Percentiles rank a stretch among this genome's conserved stretches.
Evolutionary conservation across 257 asterid species (phyloP).

Genomic region (Gynochthodes officinalis): DNA sequence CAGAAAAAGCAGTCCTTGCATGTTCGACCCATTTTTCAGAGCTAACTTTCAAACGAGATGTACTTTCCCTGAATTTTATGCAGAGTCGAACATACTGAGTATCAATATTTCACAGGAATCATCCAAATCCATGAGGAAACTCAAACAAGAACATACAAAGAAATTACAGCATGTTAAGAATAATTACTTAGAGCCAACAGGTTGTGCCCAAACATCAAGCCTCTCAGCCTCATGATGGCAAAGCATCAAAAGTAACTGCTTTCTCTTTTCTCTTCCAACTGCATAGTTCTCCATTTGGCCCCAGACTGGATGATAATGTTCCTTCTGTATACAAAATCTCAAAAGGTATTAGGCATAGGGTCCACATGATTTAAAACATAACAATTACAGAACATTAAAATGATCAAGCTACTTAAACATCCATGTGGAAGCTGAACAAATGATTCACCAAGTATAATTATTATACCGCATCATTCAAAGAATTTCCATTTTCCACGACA

Average conservation of each 20-base stretch:
- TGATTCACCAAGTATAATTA: constrained; percentile 17
- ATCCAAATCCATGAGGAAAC: constrained; percentile 10
- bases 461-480: constrained; percentile 67
- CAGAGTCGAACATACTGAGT: constrained; percentile 11
- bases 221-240: constrained; percentile 97
- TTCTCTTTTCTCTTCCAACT: constrained; percentile 84
- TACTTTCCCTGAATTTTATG: constrained; percentile 55
- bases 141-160: constrained; percentile 11
- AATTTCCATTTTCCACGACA: constrained; percentile 58
- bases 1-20: constrained; percentile 82
- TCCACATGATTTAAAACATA: background rate
- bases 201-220: constrained; percentile 99
- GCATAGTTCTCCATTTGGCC: constrained; percentile 89
- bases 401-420: background rate
- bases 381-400: background rate
- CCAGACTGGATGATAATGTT: constrained; percentile 91
- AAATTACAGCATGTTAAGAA: constrained; percentile 11
- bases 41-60: constrained; percentile 70
- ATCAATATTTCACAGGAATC: constrained; percentile 12
- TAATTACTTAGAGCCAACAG: constrained; percentile 76
- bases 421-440: constrained; percentile 9
- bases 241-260: constrained; percentile 83
- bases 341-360: constrained; percentile 18
- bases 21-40: constrained; percentile 88
- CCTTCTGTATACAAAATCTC: constrained; percentile 51